Evolutionary conservation across 169 alveolate genomes (phyloP).

Genomic region (Plasmodium reichenowi): DNA sequence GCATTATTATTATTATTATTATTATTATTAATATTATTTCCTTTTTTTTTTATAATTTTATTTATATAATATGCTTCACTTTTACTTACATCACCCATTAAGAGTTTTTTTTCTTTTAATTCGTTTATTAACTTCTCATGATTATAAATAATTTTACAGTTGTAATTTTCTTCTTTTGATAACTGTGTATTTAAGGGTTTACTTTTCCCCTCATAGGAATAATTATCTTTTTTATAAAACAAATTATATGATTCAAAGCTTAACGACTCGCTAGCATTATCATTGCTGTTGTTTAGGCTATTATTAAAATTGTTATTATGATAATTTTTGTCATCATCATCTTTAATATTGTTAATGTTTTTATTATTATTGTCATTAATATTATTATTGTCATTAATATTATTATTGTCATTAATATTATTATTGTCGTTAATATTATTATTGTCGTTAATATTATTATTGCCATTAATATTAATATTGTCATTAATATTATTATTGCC

Average conservation of each 20-base stretch:
- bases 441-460: not conserved
- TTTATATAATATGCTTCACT: conserved; percentile 59
- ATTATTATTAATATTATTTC: not conserved
- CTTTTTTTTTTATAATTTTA: conserved; percentile 1
- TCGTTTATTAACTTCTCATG: conserved; percentile 37
- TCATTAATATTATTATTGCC: not conserved
- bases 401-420: not conserved
- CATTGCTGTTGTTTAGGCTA: not conserved
- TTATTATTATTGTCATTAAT: not conserved
- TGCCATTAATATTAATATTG: not conserved
- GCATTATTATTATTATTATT: not conserved
- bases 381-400: not conserved
- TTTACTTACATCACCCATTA: conserved; percentile 27
- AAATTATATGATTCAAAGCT: conserved; percentile 33
- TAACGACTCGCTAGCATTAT: conserved; percentile 1
- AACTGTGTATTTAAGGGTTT: not conserved
- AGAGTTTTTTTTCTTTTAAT: conserved; percentile 32
- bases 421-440: not conserved
- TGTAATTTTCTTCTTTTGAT: not conserved
- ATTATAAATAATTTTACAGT: conserved; percentile 5
- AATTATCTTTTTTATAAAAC: conserved; percentile 9
- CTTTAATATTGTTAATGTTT: not conserved
- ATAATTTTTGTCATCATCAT: not conserved
- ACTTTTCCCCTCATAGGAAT: conserved; percentile 13
- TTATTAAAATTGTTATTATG: not conserved